phyloP scores from a whole-genome alignment of 179 eudicot species.

The Silene vulgaris region DNA sequence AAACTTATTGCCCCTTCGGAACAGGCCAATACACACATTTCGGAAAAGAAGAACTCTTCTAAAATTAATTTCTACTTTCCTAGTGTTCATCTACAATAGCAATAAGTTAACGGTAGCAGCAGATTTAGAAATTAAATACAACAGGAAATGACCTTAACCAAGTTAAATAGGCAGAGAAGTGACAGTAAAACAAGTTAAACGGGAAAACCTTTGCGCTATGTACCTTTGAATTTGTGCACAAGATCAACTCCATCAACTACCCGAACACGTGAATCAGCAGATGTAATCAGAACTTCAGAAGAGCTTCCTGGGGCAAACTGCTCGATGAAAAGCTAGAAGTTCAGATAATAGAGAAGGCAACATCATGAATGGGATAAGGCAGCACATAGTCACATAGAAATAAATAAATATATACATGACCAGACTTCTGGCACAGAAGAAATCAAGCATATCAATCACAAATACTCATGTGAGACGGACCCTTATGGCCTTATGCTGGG shows the following conservation, averaged over 20 bases:
- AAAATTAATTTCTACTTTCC: neutral
- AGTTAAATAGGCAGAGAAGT: neutral
- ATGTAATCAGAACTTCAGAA: conserved; percentile 86
- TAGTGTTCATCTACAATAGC: neutral
- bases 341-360: neutral
- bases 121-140: neutral
- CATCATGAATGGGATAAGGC: neutral
- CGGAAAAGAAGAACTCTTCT: neutral
- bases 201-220: neutral
- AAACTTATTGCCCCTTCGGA: too few relatives aligned
- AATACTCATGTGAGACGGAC: neutral
- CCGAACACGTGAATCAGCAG: conserved; percentile 92
- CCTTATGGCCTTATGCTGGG: too few relatives aligned
- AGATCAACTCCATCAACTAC: conserved; percentile 77
- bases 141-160: neutral
- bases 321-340: conserved; percentile 11
- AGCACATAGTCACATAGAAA: neutral
- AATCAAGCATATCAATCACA: neutral
- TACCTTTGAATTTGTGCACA: conserved; percentile 94
- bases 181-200: neutral
- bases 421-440: neutral
- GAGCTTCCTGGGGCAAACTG: conserved; percentile 94
- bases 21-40: neutral
- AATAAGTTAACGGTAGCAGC: neutral
- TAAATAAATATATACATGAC: neutral